phyloP scores from a whole-genome alignment of 257 asterid genomes.

The Osmanthus fragrans region DNA sequence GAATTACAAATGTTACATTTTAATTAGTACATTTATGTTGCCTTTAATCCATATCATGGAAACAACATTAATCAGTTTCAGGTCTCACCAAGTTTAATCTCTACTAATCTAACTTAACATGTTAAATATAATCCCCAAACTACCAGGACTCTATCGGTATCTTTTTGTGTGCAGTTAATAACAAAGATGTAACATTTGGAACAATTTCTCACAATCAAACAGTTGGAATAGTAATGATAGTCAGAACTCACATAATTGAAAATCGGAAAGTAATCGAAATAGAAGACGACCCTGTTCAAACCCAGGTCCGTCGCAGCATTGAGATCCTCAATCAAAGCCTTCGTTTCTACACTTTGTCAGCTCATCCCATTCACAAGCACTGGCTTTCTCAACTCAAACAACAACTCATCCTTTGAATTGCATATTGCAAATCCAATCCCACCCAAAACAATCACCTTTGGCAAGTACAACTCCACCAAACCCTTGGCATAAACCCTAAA shows the following conservation, averaged over 20 bases:
- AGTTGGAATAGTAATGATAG: background rate
- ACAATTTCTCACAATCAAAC: no score
- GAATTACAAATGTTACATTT: no score
- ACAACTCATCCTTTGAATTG: constrained; percentile 53
- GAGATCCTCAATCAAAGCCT: constrained; percentile 68
- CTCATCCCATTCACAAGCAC: constrained; percentile 31
- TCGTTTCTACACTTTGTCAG: constrained; percentile 39
- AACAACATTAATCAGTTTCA: background rate
- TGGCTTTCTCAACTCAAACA: constrained; percentile 70
- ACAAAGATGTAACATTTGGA: background rate
- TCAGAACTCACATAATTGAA: constrained; percentile 54
- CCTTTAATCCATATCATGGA: background rate
- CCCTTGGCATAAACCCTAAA: constrained; percentile 85
- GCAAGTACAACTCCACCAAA: constrained; percentile 36
- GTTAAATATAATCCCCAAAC: background rate
- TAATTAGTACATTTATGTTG: background rate
- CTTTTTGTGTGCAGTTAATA: background rate
- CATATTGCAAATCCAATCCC: constrained; percentile 81
- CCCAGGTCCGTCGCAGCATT: constrained; percentile 62
- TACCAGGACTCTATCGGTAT: background rate
- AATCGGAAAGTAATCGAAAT: constrained; percentile 52
- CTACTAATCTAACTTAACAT: no score
- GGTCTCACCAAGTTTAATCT: background rate
- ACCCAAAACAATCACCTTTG: constrained; percentile 27
- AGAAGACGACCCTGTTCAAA: constrained; percentile 45